These are phyloP conservation scores for Ogataea parapolymorpha DNA, from an alignment of 805 yeast species.

Conservation along the genomic window DNA sequence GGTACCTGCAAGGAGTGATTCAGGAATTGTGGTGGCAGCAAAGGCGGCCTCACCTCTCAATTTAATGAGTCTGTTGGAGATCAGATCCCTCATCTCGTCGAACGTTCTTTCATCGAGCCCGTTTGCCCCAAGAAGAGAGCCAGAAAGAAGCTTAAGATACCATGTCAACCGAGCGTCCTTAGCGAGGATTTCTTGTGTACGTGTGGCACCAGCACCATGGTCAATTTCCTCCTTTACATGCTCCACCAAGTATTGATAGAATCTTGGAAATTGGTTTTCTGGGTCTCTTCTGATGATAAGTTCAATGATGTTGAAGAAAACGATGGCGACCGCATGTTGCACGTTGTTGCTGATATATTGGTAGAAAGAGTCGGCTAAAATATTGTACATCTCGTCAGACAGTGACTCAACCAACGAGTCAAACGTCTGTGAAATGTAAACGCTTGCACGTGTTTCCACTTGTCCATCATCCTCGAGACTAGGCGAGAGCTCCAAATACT, in stretches of 20 bases:
- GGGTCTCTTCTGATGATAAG: constrained; percentile 67
- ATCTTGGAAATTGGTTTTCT: constrained; percentile 38
- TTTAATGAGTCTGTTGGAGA: constrained; percentile 42
- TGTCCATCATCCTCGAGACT: constrained; percentile 50
- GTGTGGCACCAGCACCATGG: constrained; percentile 75
- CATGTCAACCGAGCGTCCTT: constrained; percentile 75
- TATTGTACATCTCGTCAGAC: constrained; percentile 51
- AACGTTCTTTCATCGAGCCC: constrained; percentile 41
- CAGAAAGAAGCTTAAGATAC: constrained; percentile 66
- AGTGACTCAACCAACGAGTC: constrained; percentile 54
- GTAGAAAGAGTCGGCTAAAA: constrained; percentile 45
- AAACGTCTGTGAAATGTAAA: constrained; percentile 36
- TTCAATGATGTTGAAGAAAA: constrained; percentile 70
- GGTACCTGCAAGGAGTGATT: constrained; percentile 61
- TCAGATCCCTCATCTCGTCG: constrained; percentile 44
- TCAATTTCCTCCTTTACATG: constrained; percentile 67
- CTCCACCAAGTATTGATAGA: constrained; percentile 44
- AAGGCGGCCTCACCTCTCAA: constrained; percentile 60
- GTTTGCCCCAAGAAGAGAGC: constrained; percentile 69
- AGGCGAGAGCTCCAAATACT: constrained; percentile 65
- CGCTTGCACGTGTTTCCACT: constrained; percentile 47
- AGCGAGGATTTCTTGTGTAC: constrained; percentile 65
- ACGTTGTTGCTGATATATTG: constrained; percentile 60
- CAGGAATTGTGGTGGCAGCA: constrained; percentile 53
- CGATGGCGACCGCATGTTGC: constrained; percentile 57